Evolutionary conservation across 805 yeast genomes (phyloP), one percentile per base, ranked within the genome.

Genomic region (Saturnispora hagleri): DNA sequence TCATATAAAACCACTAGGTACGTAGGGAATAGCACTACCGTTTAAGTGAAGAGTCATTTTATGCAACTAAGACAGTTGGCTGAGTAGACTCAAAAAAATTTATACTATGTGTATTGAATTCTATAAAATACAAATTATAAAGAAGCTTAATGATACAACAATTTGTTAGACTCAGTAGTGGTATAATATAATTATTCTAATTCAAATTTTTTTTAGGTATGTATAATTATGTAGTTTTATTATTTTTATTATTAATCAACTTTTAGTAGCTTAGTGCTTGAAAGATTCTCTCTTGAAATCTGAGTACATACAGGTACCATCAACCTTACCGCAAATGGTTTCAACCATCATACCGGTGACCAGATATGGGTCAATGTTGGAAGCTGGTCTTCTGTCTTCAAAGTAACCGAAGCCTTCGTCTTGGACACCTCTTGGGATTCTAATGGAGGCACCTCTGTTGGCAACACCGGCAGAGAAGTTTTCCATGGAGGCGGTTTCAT

Each of bases 321-420:
- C 89, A 65, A 90, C 86, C 51, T 91, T 80, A 72, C 97, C 97
- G 70, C 90, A 86, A 60, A 93, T 83, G 62, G 98, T 91, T 80
- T 93, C 99, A 64, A 86, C 86, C 84, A 93, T 88, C 70, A 93
- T 89, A 80, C 98, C 99, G 52, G 97, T 90, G 60, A 93, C 98
- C 73, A 91, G 82, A 78, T 93, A 93, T 62, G 99, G 98, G 74
- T 93, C 99, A 65, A 93, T 93, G 85, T 93, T 93, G 57, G 98
- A 90, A 61, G 99, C 99, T 54, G 99, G 99, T 79, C 99, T 89
- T 80, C 99, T 88, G 76, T 93, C 99, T 81, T 93, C 99, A 66
- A 93, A 91, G 83, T 93, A 93, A 55, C 99, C 99, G 75, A 74
- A 88, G 56, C 97, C 97, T 73, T 90, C 98, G 74, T 88, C 88